Evolutionary conservation across 768 basidiomycete species (phyloP).

Genomic region (Lanmaoa pseudosensibilis): DNA sequence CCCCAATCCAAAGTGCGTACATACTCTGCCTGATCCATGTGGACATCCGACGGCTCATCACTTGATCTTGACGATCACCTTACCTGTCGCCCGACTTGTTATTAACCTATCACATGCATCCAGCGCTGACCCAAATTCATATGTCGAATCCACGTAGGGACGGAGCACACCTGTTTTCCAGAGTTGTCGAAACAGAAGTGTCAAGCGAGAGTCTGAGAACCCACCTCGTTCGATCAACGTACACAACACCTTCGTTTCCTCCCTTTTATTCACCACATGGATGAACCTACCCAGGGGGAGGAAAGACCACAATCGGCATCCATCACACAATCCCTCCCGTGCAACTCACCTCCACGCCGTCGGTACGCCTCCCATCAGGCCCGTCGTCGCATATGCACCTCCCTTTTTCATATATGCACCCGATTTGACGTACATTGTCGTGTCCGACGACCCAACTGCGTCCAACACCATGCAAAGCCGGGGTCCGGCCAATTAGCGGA

Average conservation of each 20-base stretch:
- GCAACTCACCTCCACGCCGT: slow-evolving; percentile 46
- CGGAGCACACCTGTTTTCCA: slow-evolving; percentile 45
- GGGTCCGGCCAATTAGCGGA: slow-evolving; percentile 43
- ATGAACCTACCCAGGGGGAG: slow-evolving; percentile 22
- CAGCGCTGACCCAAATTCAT: slow-evolving; percentile 52
- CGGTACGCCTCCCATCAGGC: slow-evolving; percentile 55
- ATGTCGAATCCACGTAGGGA: slow-evolving; percentile 59
- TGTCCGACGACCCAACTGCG: slow-evolving; percentile 50
- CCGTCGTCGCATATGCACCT: slow-evolving; percentile 54
- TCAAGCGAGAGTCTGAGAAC: neutral
- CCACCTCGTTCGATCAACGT: slow-evolving; percentile 45
- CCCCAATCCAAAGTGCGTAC: neutral
- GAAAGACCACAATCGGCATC: neutral
- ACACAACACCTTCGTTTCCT: slow-evolving; percentile 39
- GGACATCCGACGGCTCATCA: slow-evolving; percentile 3
- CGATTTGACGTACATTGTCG: slow-evolving; percentile 49
- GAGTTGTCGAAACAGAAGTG: neutral
- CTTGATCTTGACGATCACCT: slow-evolving; percentile 59
- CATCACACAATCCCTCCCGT: neutral
- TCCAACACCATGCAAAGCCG: slow-evolving; percentile 64
- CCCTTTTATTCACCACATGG: slow-evolving; percentile 30
- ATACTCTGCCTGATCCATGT: too few species aligned
- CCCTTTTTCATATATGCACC: slow-evolving; percentile 51
- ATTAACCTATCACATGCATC: slow-evolving; percentile 63
- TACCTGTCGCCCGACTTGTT: slow-evolving; percentile 58